Evolutionary conservation across 495 filamentous ascomycete species (phyloP).

Genomic region (Apiosordaria backusii): DNA sequence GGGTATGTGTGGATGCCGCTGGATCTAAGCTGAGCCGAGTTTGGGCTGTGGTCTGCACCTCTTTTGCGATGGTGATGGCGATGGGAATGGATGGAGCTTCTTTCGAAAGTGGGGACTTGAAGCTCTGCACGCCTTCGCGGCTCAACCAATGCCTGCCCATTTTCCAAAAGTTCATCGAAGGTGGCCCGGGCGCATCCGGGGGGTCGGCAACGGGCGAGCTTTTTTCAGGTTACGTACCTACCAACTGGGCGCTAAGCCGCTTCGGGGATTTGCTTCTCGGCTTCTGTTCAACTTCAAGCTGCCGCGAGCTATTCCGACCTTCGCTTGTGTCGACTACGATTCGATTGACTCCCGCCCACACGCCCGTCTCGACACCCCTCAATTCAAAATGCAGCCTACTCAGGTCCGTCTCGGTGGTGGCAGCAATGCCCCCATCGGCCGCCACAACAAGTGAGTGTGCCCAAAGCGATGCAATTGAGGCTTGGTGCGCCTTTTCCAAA

Average conservation of each 20-base stretch:
- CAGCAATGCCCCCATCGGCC: constrained; percentile 52
- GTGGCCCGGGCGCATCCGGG: neutral
- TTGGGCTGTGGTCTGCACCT: constrained; percentile 5
- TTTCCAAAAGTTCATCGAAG: neutral
- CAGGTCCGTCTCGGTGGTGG: constrained; percentile 51
- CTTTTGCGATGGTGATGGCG: constrained; percentile 3
- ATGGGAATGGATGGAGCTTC: constrained; percentile 26
- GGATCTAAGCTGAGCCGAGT: constrained; percentile 21
- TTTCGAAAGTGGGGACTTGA: constrained; percentile 21
- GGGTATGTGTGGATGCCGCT: neutral
- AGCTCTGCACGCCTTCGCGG: neutral
- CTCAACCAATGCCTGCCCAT: neutral
- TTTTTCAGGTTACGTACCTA: constrained; percentile 14
- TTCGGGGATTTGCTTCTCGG: constrained; percentile 38
- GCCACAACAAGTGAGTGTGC: constrained; percentile 66
- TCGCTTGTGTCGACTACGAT: constrained; percentile 23
- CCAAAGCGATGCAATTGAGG: constrained; percentile 2
- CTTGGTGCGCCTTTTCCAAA: constrained; percentile 23
- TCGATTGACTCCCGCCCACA: constrained; percentile 27
- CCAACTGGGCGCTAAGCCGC: constrained; percentile 29
- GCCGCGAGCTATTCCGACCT: constrained; percentile 25
- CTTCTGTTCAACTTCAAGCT: constrained; percentile 29
- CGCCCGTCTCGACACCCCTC: constrained; percentile 21
- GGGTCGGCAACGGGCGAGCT: constrained; percentile 4
- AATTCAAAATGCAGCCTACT: constrained; percentile 61